These are phyloP conservation scores for Straminergon stramineum DNA, from an alignment of 225 moss, liverwort and hornwort species.

Conservation along the genomic window DNA sequence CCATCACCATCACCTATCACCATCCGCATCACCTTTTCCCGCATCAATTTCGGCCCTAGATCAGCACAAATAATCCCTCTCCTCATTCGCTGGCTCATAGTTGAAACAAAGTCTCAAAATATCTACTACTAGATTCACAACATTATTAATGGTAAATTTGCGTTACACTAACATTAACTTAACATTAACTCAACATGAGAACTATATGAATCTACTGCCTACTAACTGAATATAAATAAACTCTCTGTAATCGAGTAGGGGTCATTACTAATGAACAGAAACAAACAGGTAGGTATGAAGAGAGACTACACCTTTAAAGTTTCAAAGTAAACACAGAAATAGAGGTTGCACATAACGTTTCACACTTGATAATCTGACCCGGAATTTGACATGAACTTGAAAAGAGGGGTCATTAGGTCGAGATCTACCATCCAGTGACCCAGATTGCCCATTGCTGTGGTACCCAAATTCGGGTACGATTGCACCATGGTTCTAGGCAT, in stretches of 20 bases:
- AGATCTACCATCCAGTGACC: constrained; percentile 66
- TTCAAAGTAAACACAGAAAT: background rate
- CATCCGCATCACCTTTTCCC: background rate
- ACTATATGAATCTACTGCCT: background rate
- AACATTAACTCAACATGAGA: background rate
- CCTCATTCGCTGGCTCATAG: background rate
- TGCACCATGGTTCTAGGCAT: constrained; percentile 55
- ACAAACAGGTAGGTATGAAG: background rate
- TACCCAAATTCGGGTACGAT: constrained; percentile 81
- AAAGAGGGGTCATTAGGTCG: background rate
- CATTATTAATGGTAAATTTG: background rate
- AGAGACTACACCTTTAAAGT: background rate
- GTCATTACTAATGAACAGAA: too few relatives aligned
- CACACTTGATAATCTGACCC: background rate
- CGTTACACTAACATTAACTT: background rate
- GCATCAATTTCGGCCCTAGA: background rate
- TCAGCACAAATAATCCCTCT: background rate
- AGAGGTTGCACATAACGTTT: background rate
- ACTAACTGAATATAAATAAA: background rate
- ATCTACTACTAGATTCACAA: background rate
- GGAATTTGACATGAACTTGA: background rate
- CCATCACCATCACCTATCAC: constrained; percentile 76
- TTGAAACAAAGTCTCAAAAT: background rate
- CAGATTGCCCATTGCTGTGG: constrained; percentile 53
- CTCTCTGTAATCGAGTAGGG: background rate